Evolutionary conservation across 1,284 basidiomycete genomes (phyloP).

Genomic region (Gymnopus androsaceus): DNA sequence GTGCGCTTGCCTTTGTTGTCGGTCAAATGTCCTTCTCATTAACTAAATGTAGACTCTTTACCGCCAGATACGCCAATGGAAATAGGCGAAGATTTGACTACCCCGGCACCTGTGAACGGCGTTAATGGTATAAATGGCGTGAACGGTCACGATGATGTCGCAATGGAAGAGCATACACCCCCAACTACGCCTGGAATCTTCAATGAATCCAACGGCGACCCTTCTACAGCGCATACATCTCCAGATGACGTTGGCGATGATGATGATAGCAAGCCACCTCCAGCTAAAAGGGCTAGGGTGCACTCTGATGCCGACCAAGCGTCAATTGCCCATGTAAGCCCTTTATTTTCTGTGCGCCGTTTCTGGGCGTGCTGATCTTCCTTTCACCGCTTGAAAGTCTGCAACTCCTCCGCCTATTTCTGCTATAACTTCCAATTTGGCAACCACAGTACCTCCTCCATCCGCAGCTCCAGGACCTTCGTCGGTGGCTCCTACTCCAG

Average conservation of each 20-base stretch:
- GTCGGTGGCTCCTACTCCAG: conserved; percentile 25
- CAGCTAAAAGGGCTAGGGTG: conserved; percentile 57
- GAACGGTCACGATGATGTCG: conserved; percentile 44
- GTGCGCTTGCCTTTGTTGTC: conserved; percentile 38
- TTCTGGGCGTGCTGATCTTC: conserved; percentile 52
- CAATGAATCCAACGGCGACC: conserved; percentile 41
- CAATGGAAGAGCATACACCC: conserved; percentile 48
- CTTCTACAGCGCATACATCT: conserved; percentile 46
- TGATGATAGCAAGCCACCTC: conserved; percentile 63
- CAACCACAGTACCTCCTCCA: conserved; percentile 36
- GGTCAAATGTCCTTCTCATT: conserved; percentile 23
- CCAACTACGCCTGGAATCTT: conserved; percentile 40
- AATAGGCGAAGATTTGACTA: conserved; percentile 29
- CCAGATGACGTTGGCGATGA: conserved; percentile 33
- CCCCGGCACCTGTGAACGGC: conserved; percentile 15
- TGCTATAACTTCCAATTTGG: conserved; percentile 32
- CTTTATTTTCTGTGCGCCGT: conserved; percentile 43
- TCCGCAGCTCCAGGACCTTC: conserved; percentile 29
- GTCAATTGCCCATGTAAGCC: conserved; percentile 63
- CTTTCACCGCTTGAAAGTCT: conserved; percentile 53
- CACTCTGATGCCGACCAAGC: conserved; percentile 56
- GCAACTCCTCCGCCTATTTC: conserved; percentile 66
- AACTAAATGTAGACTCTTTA: conserved; percentile 19
- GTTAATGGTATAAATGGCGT: conserved; percentile 23
- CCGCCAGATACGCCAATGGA: conserved; percentile 41